phyloP scores from a whole-genome alignment of 169 alveolate species.

The Cryptosporidium parvum region DNA sequence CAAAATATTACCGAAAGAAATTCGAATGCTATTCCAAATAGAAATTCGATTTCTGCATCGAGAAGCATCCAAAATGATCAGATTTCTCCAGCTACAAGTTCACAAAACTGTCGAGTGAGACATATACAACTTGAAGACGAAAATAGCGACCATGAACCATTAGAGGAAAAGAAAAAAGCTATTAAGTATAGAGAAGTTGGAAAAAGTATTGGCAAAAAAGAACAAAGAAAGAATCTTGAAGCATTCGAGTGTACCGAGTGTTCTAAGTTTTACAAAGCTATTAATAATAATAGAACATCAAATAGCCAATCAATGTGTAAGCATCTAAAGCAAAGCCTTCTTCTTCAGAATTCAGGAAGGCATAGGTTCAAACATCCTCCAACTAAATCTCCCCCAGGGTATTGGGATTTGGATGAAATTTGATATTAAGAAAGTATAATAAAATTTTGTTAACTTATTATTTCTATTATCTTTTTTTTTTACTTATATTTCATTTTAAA shows the following conservation, averaged over 20 bases:
- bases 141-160: neutral
- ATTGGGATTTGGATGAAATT: constrained; percentile 57
- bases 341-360: constrained; percentile 54
- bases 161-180: constrained; percentile 3
- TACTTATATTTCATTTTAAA: neutral
- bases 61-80: neutral
- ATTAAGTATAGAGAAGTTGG: constrained; percentile 66
- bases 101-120: constrained; percentile 61
- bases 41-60: constrained; percentile 22
- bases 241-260: constrained; percentile 74
- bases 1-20: neutral
- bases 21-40: neutral
- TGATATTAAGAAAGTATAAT: neutral
- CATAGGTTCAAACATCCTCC: constrained; percentile 62
- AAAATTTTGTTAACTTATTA: neutral
- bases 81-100: constrained; percentile 19
- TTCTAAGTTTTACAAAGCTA: constrained; percentile 62
- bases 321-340: constrained; percentile 28
- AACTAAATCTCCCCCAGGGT: constrained; percentile 70
- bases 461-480: neutral
- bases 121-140: constrained; percentile 41
- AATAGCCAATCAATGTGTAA: constrained; percentile 6
- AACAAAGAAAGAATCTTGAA: constrained; percentile 22
- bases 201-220: constrained; percentile 41
- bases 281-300: neutral